Evolutionary conservation across 2,329 filamentous ascomycete species (phyloP), one percentile per base, ranked within the genome.

Genomic region (Diaporthe nobilis): DNA sequence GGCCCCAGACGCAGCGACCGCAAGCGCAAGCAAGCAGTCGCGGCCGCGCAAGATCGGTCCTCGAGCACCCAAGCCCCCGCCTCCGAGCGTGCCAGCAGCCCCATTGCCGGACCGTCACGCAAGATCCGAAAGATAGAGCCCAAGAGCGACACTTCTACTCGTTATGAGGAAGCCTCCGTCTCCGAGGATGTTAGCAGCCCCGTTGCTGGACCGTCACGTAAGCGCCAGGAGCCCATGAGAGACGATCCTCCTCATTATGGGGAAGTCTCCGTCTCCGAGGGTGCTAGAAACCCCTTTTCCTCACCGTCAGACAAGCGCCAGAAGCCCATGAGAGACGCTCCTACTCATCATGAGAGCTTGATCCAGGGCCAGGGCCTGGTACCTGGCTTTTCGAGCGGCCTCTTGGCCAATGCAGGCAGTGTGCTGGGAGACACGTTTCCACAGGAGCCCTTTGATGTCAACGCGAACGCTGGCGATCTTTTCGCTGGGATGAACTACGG

Each of bases 371-470:
- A 28, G 22, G 15, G 17, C 20, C 44, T 49, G 2, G 8, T 47
- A 53, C 3, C 67, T 15, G 8, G 34, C 31, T 39, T 25, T n/a
- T 15, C 15, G 67, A 34, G 13, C 17, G 34, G 7, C 25, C 1
- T 15, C n/a, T 1, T 7, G n/a, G 25, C 7, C 67, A 28, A 8
- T 7, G 8, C 34, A n/a, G 25, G 51, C 57, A 31, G 31, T 17
- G 17, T n/a, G 39, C 20, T 1, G 7, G 28, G 20, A 3, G 25
- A 34, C 1, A 0, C 1, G 3, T 20, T 8, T 13, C 20, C 8
- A 39, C 20, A 49, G 42, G 20, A 20, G 51, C 63, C n/a, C 13
- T 15, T 28, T 15, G n/a, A 20, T 31, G 1, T 28, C 20, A 13
- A 51, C 28, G 20, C 5, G 57, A 28, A 10, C 22, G 5, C 20